Base-by-base conservation (phyloP, 768 basidiomycete species). In the Trametes cingulata region DNA sequence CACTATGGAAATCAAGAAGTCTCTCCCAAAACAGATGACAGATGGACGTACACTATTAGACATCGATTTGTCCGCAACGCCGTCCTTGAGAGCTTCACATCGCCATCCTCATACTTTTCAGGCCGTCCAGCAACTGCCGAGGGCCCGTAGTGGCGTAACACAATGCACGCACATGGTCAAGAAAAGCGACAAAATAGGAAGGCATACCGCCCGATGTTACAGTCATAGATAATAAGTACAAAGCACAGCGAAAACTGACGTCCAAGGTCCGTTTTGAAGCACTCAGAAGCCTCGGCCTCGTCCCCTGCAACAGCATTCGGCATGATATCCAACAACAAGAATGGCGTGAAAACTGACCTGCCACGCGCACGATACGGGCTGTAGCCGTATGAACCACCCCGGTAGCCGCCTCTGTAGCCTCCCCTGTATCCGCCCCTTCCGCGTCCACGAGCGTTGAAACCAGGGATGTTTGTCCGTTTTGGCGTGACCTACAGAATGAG, bases 391-490 rank as follows among this genome's bases (percentile, higher is more conserved):
- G 66, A 71, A 29, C 88, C 83, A 3, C 88, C 88, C 60, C 89
- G 76, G 68, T 76, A 82, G 15, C 83, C 82, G 5, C 85, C 85
- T 56, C 85, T 69, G 65, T 80, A 84, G n/a, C 74, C 78, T 5
- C 81, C 80, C 29, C 74, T 65, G 43, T 73, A 72, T 14, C 60
- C 78, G 27, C 82, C 71, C 45, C 94, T 79, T 14, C 93, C 89
- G 22, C 93, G 78, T 15, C 93, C 91, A 58, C 90, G 86, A 10
- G 22, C 55, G 66, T 85, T 90, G 75, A 92, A 94, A 1, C 94
- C 94, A 19, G 95, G 97, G 53, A 98, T 74, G 74, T 99, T 99
- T 40, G 97, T 99, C 61, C 97, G 84, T 73, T 99, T 99, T 24
- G 93, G 81, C 39, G 91, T 94, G 45, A 99, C 96, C 95, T 98